Base-by-base conservation (phyloP, 2,329 filamentous ascomycete species). In the Diaporthe vexans region DNA sequence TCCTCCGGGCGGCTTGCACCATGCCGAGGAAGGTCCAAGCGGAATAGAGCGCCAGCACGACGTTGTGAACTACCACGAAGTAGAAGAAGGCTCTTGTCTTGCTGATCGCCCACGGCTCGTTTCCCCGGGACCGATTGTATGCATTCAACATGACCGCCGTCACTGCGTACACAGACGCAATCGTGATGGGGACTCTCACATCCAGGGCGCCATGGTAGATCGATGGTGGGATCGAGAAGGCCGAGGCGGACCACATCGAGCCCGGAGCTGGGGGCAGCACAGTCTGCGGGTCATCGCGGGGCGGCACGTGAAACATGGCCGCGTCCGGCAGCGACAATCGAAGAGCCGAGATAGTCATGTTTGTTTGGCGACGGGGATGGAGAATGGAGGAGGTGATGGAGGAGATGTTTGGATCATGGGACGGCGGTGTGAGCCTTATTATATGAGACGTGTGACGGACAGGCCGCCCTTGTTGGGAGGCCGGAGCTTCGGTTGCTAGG, bases 11-110 rank as follows among this genome's bases (percentile, higher is more conserved):
- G n/a, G 48, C 48, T 76, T 88, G 87, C 81, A 98, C 89, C 95
- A 98, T 98, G 77, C 95, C 95, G 77, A 91, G 85, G 82, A 94
- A 98, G 10, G 97, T 99, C 91, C 96, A 96, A 58, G 91, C 93
- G 15, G 95, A 98, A 86, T 98, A 98, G 77, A 97, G 87, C 54
- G 96, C 95, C 52, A 99, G 90, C 82, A 97, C 93, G 80, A 98
- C 86, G 86, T 99, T 99, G 89, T 99, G 97, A 40, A 93, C 84
- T 74, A 98, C 90, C 78, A 98, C 95, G 79, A 98, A 97, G 78
- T 86, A 86, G 82, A 91, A 91, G 89, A 98, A 99, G 63, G 88
- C 81, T 33, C 86, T 87, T 5, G 95, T 95, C 85, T 94, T 93
- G 88, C 94, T 95, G 82, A 98, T 94, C 59, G 88, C 87, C 93